These are phyloP conservation scores for Colletotrichum tropicale DNA, from an alignment of 2,329 filamentous ascomycete genomes.

Conservation along the genomic window DNA sequence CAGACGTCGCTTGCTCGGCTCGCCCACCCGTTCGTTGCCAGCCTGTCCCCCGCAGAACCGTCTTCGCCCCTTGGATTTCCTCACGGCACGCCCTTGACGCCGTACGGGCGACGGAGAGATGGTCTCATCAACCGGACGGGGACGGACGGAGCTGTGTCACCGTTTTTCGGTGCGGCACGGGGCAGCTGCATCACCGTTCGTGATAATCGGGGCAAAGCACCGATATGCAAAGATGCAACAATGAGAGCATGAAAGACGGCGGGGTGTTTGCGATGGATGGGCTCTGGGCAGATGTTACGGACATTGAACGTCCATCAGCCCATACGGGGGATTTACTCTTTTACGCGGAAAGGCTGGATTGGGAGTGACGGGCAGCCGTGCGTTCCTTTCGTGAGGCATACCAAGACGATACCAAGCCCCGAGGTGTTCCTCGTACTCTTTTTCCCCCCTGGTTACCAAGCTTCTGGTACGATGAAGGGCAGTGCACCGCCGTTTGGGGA, in stretches of 20 bases:
- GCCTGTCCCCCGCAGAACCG: background rate
- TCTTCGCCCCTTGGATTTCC: background rate
- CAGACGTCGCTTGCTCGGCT: background rate
- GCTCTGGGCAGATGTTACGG: background rate
- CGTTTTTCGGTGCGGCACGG: background rate
- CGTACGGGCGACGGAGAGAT: background rate
- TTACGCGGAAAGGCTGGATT: background rate
- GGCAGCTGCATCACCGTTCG: background rate
- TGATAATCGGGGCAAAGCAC: background rate
- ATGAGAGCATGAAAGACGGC: background rate
- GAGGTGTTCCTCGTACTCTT: background rate
- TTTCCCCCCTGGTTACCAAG: background rate
- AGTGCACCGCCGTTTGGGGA: background rate
- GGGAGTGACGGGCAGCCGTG: background rate
- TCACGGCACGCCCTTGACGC: background rate
- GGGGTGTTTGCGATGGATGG: background rate
- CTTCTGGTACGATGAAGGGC: background rate
- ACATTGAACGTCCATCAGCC: background rate
- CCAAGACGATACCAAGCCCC: background rate
- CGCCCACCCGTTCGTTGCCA: background rate
- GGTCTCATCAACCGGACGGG: background rate
- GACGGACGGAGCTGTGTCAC: background rate
- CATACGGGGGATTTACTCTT: background rate
- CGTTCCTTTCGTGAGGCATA: background rate
- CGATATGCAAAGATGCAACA: slow-evolving; percentile 1